Base-by-base conservation (phyloP, 129 eudicot species). In the Lactuca saligna region DNA sequence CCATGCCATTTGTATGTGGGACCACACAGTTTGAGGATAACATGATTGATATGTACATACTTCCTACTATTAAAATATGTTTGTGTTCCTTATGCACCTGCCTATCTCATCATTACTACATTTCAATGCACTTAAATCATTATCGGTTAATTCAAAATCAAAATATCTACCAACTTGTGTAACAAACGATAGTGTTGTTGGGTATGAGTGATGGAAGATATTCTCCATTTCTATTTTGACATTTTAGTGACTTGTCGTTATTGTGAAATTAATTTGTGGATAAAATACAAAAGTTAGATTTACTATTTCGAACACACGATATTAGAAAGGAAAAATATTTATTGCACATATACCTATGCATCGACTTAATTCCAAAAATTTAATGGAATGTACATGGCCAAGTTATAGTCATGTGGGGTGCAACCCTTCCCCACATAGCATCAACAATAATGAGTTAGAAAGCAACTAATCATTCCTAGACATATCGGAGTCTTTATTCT, bases 1-100 rank as follows among this genome's bases (percentile, higher is more conserved):
- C 73, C 74, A 66, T 79, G 78, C 79, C 68, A 69, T 76, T 68
- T 44, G 81, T 35, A 69, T 76, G 81, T 69, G 81, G 81, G 81
- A 76, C 81, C 71, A 62, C 76, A 76, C 79, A 79, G 66, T 79
- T 66, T 66, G 78, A 79, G 82, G 75, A 79, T 68, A 60, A 13
- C 74, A 78, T 72, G 69, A 66, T 78, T 78, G 61, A 59, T 66
- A 32, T 78, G 78, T 59, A 72, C 63, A 66, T 61, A 79, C 73
- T 61, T 76, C 71, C 70, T 76, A 61, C 58, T 61, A 61, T 69
- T 76, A 59, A 69, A 61, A 63, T 62, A 76, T 54, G 57, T 16
- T 61, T 42, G 73, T 58, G 50, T 54, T 76, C 70, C 70, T 50
- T 68, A 61, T 76, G 48, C 57, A 68, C 70, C 34, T 68, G 31